A percentile compares a stretch with the other conserved stretches of the same genome.
phyloP scores from a whole-genome alignment of 2,329 filamentous ascomycete genomes.

The Leptosphaerulina australis region DNA sequence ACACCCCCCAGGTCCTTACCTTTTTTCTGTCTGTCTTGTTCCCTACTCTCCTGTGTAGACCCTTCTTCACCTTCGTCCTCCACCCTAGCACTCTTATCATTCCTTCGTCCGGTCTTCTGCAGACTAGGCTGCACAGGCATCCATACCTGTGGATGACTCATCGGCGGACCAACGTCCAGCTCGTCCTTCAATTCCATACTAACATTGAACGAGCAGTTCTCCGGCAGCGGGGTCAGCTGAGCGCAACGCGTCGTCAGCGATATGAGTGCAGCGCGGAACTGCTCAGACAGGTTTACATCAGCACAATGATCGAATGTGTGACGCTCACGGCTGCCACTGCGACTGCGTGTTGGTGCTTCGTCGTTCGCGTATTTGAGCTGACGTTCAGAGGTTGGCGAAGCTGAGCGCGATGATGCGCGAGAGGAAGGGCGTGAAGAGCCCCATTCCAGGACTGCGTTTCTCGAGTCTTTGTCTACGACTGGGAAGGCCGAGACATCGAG shows the following conservation, averaged over 20 bases:
- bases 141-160: constrained; percentile 63
- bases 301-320: constrained; percentile 30
- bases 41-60: constrained; percentile 25
- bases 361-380: background rate
- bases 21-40: constrained; percentile 15
- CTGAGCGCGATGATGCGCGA: background rate
- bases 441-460: constrained; percentile 59
- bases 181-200: constrained; percentile 73
- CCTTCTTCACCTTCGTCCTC: constrained; percentile 13
- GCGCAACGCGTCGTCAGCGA: constrained; percentile 66
- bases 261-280: constrained; percentile 70
- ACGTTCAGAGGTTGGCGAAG: background rate
- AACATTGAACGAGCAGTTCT: constrained; percentile 75
- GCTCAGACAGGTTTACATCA: constrained; percentile 69
- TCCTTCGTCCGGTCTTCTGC: constrained; percentile 42
- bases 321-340: constrained; percentile 16
- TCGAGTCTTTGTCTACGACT: constrained; percentile 53
- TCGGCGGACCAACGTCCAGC: constrained; percentile 55
- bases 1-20: constrained; percentile 56
- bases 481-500: constrained; percentile 66
- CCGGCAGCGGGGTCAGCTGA: constrained; percentile 63
- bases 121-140: constrained; percentile 62
- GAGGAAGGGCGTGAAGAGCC: constrained; percentile 18
- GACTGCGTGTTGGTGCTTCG: constrained; percentile 10
- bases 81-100: background rate